phyloP scores from a whole-genome alignment of 208 protist genomes.

The Trypanosoma theileri region DNA sequence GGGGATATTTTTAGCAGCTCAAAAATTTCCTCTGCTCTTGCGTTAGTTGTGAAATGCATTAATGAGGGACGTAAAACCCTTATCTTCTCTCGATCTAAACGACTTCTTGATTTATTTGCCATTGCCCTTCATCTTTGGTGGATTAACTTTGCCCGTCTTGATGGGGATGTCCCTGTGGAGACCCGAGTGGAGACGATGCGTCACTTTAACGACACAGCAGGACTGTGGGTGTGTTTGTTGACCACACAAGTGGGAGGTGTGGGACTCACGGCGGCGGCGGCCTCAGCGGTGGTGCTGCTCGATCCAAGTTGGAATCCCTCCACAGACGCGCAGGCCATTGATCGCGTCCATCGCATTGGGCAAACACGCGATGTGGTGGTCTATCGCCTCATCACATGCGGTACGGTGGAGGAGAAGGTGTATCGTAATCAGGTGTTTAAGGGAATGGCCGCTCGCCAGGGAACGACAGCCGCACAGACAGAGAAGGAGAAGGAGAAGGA shows the following conservation, averaged over 20 bases:
- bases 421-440: conserved; percentile 98
- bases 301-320: conserved; percentile 98
- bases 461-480: conserved; percentile 9
- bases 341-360: conserved; percentile 97
- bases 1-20: conserved; percentile 61
- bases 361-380: conserved; percentile 95
- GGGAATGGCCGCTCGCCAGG: conserved; percentile 75
- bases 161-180: conserved; percentile 56
- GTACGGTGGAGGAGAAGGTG: conserved; percentile 98
- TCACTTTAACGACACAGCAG: conserved; percentile 74
- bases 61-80: conserved; percentile 55
- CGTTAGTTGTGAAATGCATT: conserved; percentile 44
- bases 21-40: conserved; percentile 64
- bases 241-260: conserved; percentile 97
- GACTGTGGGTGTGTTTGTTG: conserved; percentile 91
- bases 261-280: conserved; percentile 95
- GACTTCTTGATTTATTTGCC: conserved; percentile 57
- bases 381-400: conserved; percentile 94
- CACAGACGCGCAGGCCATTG: conserved; percentile 96
- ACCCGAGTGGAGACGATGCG: conserved; percentile 63
- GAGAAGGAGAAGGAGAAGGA: background rate
- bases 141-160: conserved; percentile 55
- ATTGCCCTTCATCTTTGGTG: conserved; percentile 39
- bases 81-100: conserved; percentile 80
- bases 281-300: conserved; percentile 95